A percentile compares a stretch with the other conserved stretches of the same genome.
phyloP scores from a whole-genome alignment of 148 eudicot genomes.

The Drosera capensis region DNA sequence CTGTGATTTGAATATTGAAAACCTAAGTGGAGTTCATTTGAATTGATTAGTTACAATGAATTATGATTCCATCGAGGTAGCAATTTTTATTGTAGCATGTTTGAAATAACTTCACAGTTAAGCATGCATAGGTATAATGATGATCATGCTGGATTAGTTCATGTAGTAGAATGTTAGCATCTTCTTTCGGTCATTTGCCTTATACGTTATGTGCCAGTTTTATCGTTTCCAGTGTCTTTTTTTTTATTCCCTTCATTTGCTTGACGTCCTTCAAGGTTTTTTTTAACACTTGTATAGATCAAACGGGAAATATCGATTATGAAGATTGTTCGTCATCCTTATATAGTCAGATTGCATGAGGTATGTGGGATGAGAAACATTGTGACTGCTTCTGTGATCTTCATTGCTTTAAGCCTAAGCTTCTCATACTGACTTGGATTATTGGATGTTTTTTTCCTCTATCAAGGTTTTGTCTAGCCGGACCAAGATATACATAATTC shows the following conservation, averaged over 20 bases:
- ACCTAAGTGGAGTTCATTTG: no score
- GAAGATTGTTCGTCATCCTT: constrained; percentile 96
- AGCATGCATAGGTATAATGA: no score
- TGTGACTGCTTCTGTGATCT: not conserved
- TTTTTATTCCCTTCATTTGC: not conserved
- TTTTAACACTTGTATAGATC: constrained; percentile 39
- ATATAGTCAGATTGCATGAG: constrained; percentile 77
- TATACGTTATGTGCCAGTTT: no score
- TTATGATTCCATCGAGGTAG: no score
- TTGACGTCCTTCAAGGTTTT: not conserved
- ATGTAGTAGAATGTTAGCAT: no score
- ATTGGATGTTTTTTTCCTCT: not conserved
- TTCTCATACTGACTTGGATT: constrained; percentile 4
- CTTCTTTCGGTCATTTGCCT: no score
- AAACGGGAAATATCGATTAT: constrained; percentile 91
- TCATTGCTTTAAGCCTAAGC: not conserved
- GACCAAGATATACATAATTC: constrained; percentile 84
- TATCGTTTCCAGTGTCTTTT: not conserved
- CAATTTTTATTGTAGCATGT: no score
- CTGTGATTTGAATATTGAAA: no score
- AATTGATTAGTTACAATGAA: no score
- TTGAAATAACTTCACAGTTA: no score
- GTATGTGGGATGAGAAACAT: constrained; percentile 20
- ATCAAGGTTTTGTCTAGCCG: constrained; percentile 88
- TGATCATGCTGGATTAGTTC: no score